Percentiles rank a stretch among this genome's conserved stretches.
Evolutionary conservation across 148 eudicot genomes (phyloP).

Genomic region (Tetragonia tetragonoides): DNA sequence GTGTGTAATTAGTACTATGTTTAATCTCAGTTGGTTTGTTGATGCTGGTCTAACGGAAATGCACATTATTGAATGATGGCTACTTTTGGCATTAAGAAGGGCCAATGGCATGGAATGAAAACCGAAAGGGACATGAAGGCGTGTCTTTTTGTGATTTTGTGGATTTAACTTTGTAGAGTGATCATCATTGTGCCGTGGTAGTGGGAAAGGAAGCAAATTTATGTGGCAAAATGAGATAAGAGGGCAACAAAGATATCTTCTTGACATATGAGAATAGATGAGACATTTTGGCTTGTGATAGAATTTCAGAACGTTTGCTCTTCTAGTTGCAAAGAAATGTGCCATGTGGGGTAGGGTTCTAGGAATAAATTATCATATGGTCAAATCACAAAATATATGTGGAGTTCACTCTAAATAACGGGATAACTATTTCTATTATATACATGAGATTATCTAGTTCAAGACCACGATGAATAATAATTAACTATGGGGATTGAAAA

Average conservation of each 20-base stretch:
- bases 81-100: not conserved
- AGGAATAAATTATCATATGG: too few species aligned
- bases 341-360: too few species aligned
- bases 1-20: not conserved
- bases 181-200: constrained; percentile 20
- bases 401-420: too few species aligned
- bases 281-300: too few species aligned
- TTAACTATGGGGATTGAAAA: too few species aligned
- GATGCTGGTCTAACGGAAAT: not conserved
- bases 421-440: too few species aligned
- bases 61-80: not conserved
- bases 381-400: too few species aligned
- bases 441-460: too few species aligned
- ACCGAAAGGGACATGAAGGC: not conserved
- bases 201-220: constrained; percentile 6
- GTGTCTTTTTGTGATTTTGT: constrained; percentile 15
- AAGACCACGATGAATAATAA: too few species aligned
- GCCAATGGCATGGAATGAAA: constrained; percentile 3
- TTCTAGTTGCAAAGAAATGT: too few species aligned
- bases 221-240: not conserved
- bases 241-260: too few species aligned
- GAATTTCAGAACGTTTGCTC: too few species aligned
- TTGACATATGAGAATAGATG: not conserved
- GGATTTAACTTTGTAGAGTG: constrained; percentile 9
- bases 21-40: not conserved